Base-by-base conservation (phyloP, 345 rosid genomes). In the Schrenkiella parvula region DNA sequence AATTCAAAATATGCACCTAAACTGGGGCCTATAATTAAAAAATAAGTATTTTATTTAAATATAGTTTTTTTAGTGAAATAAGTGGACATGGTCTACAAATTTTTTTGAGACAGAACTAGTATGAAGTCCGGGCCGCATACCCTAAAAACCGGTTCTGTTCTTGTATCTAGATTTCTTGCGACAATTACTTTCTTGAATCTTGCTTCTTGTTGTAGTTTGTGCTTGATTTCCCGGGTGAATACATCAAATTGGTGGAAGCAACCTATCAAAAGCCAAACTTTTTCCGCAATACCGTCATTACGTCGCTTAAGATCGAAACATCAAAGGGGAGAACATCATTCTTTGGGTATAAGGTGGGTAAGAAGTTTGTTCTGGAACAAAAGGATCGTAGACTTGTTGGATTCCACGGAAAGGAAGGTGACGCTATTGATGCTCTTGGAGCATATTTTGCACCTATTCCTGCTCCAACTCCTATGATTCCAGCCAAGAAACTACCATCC, bases 241-340 rank as follows among this genome's bases (percentile, higher is more conserved):
- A 68, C 68, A 59, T 75, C 19, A 51, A 29, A 19, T 59, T 63
- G 3, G 74, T 68, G 46, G 73, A 67, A 39, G 69, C 54, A 39
- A 66, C 62, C 7, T 75, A 68, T 22, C 1, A 67, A 6, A 46
- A 56, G 19, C 51, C 68, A 0, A 5, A 12, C 4, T 10, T 64
- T 42, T 64, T 32, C 1, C 26, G 29, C 18, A 68, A 23, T 17
- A 43, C 62, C 4, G 43, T 43, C 25, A 61, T 68, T 9, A 61
- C 63, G 1, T 75, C 79, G 1, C 79, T 75, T 43, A 68, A n/a
- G 8, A 51, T 75, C 10, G 17, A 53, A 62, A 75, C 78, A 15
- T 73, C 79, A 59, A 42, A 61, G 9, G 58, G 55, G 29, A 75
- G 25, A 52, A 23, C 54, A 3, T 69, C 55, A 61, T 15, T 26